Conservation (phyloP, 495 filamentous ascomycete genomes). For the Penicillium canescens region DNA sequence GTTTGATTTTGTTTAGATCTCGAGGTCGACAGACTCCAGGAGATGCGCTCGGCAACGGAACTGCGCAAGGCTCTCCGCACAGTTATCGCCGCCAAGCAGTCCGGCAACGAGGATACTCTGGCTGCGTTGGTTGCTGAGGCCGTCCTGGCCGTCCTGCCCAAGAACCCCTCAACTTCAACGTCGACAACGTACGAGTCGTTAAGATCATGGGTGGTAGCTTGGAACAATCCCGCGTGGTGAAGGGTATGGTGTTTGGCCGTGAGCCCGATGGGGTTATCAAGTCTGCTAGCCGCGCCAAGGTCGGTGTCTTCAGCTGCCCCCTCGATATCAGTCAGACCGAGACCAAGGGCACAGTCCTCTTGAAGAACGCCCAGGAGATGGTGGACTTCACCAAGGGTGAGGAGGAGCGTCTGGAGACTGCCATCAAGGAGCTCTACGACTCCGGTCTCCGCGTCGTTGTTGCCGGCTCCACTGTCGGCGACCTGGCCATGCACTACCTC, state of each 20-base stretch:
- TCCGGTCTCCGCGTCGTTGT: slow-evolving; percentile 90
- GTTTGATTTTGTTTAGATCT: slow-evolving; percentile 57
- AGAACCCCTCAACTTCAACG: slow-evolving; percentile 98
- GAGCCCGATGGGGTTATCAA: slow-evolving; percentile 89
- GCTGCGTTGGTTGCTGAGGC: slow-evolving; percentile 88
- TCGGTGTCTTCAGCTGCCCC: slow-evolving; percentile 94
- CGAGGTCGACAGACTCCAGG: slow-evolving; percentile 84
- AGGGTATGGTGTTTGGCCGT: slow-evolving; percentile 96
- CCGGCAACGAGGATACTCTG: slow-evolving; percentile 84
- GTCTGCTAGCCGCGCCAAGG: slow-evolving; percentile 89
- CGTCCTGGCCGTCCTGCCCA: slow-evolving; percentile 90
- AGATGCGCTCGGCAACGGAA: slow-evolving; percentile 74
- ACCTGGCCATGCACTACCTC: slow-evolving; percentile 95
- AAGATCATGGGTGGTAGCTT: slow-evolving; percentile 99
- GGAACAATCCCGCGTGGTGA: slow-evolving; percentile 90
- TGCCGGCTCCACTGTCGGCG: slow-evolving; percentile 87
- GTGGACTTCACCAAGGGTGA: slow-evolving; percentile 97
- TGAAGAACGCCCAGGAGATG: slow-evolving; percentile 99
- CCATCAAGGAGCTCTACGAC: slow-evolving; percentile 94
- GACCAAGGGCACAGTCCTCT: slow-evolving; percentile 98
- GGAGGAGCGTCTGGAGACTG: slow-evolving; percentile 83
- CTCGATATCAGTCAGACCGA: slow-evolving; percentile 96
- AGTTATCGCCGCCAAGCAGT: slow-evolving; percentile 95
- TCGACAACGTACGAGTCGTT: slow-evolving; percentile 98
- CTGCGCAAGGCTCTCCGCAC: slow-evolving; percentile 95